A percentile compares a stretch with the other conserved stretches of the same genome.
Conservation (phyloP, 352 stramenopile genomes). For the Phytophthora parvispora region DNA sequence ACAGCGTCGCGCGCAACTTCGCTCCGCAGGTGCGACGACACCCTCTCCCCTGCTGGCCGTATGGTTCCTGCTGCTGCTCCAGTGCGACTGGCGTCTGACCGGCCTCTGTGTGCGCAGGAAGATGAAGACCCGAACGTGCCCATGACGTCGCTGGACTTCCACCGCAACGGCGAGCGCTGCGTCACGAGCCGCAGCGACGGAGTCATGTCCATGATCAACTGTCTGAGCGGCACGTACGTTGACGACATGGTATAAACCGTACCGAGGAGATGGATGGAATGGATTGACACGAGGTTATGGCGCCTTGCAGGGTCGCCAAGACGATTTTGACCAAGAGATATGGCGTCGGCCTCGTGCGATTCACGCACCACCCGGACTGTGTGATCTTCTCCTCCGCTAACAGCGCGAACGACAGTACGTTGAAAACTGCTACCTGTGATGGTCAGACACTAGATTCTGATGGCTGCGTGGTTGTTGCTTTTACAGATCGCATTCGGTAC, state of each 20-base stretch:
- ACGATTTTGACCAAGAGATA: slow-evolving; percentile 90
- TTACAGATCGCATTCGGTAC: slow-evolving; percentile 84
- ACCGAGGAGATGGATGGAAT: neutral
- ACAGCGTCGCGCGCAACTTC: slow-evolving; percentile 78
- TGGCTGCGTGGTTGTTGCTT: slow-evolving; percentile 3
- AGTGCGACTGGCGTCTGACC: neutral
- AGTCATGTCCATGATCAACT: slow-evolving; percentile 87
- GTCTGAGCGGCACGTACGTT: slow-evolving; percentile 82
- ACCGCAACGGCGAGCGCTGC: slow-evolving; percentile 82
- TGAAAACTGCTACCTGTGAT: neutral
- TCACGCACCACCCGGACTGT: slow-evolving; percentile 87
- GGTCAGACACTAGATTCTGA: neutral
- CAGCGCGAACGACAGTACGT: slow-evolving; percentile 74
- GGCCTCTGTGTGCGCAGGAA: slow-evolving; percentile 32
- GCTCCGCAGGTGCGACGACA: slow-evolving; percentile 50
- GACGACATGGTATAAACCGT: neutral
- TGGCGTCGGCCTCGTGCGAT: slow-evolving; percentile 80
- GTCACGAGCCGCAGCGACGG: slow-evolving; percentile 83
- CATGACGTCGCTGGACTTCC: slow-evolving; percentile 80
- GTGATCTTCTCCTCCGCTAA: slow-evolving; percentile 89
- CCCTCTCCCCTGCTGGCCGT: neutral
- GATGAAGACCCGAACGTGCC: slow-evolving; percentile 73
- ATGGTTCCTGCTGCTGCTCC: neutral
- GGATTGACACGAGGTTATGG: slow-evolving; percentile 7
- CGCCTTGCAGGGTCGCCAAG: slow-evolving; percentile 73